Evolutionary conservation across 2,329 filamentous ascomycete species (phyloP), one percentile per base, ranked within the genome.

Genomic region (Thielaviopsis populi): DNA sequence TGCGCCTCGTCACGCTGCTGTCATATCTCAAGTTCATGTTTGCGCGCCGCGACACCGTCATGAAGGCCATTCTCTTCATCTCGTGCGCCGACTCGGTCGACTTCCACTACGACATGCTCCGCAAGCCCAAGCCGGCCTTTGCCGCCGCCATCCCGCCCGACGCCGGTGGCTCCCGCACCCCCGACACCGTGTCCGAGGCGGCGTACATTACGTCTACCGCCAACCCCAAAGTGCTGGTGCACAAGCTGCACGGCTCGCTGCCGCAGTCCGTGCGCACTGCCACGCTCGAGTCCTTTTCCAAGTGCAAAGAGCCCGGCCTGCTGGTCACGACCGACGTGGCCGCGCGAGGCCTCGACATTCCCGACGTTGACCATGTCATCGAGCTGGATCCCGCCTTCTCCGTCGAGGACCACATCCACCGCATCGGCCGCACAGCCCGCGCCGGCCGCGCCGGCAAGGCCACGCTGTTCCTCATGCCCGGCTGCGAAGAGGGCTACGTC

Each of bases 371-470:
- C 72, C 80, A 96, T 22, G 91, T 99, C 60, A 83, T 99, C 64
- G 94, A 99, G 73, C 97, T 96, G 72, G 94, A 99, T 71, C 91
- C 94, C 0, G 89, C 94, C 1, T 97, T 97, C 75, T 90, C 88
- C 71, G 85, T 90, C 27, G 88, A 91, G 66, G 94, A 99, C 73
- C 94, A 99, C 73, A 81, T 96, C 7, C 94, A 99, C 75, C 87
- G 94, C 64, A 89, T 97, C 63, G 94, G 94, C 63, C 88, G 94
- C 73, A 99, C 94, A 11, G 94, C 94, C 2, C 89, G 94, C 78
- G 89, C 95, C 0, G 94, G 94, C 17, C 87, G 89, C 5, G 83
- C 92, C 11, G 94, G 94, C 33, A 86, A 91, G 64, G 91, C 94
- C 0, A 80, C 89, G 11, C 84, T 97, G 27, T 97, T 97, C 78